Percentiles rank a stretch among this genome's conserved stretches.
Conservation (phyloP, 164 flowering plant species). For the Vitis rotundifolia region DNA sequence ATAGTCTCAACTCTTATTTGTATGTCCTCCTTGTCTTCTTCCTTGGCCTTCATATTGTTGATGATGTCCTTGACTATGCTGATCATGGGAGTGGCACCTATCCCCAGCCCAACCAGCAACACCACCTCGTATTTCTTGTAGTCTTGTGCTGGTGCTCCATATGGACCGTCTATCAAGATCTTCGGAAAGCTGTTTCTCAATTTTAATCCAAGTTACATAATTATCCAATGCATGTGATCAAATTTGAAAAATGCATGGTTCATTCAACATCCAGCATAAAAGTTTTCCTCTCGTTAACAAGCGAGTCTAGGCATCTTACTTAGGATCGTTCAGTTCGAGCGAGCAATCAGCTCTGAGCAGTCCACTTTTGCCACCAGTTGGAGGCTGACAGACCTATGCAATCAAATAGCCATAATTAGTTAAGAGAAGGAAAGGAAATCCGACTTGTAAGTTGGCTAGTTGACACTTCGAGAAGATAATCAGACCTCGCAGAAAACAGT, state of each 20-base stretch:
- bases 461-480: background rate
- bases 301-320: conserved; percentile 12
- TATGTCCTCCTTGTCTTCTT: conserved; percentile 9
- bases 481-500: conserved; percentile 33
- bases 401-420: background rate
- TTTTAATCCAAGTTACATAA: background rate
- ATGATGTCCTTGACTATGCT: conserved; percentile 46
- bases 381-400: conserved; percentile 29
- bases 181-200: conserved; percentile 32
- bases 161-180: conserved; percentile 45
- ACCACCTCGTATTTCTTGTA: conserved; percentile 44
- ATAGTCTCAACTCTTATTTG: background rate
- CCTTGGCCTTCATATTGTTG: conserved; percentile 24
- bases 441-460: background rate
- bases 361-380: conserved; percentile 28
- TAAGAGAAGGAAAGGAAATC: background rate
- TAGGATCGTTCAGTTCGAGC: conserved; percentile 21
- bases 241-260: background rate
- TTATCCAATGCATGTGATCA: background rate
- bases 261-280: no score
- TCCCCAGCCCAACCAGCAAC: conserved; percentile 44
- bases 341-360: conserved; percentile 20
- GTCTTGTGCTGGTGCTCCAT: conserved; percentile 54
- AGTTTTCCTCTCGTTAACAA: background rate
- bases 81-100: conserved; percentile 50